These are phyloP conservation scores for Wickerhamiella azyma DNA, from an alignment of 805 yeast species.

Conservation along the genomic window DNA sequence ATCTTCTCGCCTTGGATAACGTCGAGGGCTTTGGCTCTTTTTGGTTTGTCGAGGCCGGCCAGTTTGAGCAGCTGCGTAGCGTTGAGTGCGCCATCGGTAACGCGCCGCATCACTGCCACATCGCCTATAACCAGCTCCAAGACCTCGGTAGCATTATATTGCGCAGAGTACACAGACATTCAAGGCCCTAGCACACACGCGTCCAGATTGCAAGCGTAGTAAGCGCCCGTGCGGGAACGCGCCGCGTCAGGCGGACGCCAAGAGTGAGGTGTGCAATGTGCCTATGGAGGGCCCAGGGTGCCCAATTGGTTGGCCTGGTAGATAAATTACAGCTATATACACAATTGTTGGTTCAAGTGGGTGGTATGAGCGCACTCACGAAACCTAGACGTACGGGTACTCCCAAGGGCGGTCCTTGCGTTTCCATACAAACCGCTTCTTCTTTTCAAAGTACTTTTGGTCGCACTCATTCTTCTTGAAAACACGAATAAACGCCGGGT, in stretches of 20 bases:
- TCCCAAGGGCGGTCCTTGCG: slow-evolving; percentile 70
- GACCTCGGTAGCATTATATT: slow-evolving; percentile 49
- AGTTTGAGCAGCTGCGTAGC: slow-evolving; percentile 60
- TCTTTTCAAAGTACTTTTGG: slow-evolving; percentile 77
- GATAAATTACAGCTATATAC: too few species aligned
- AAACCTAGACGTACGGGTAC: slow-evolving; percentile 48
- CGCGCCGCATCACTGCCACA: slow-evolving; percentile 53
- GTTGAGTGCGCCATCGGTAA: slow-evolving; percentile 50
- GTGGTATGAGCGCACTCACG: neutral
- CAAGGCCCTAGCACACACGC: too few species aligned
- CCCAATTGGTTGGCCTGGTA: too few species aligned
- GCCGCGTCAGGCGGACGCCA: too few species aligned
- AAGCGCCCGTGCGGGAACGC: too few species aligned
- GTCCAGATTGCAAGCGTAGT: too few species aligned
- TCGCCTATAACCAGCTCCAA: slow-evolving; percentile 47
- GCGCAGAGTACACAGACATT: slow-evolving; percentile 37
- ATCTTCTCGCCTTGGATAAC: slow-evolving; percentile 57
- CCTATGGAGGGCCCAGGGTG: too few species aligned
- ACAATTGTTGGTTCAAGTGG: neutral
- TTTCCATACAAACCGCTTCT: slow-evolving; percentile 68
- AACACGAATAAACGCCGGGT: slow-evolving; percentile 69
- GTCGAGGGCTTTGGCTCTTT: slow-evolving; percentile 49
- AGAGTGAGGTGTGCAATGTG: too few species aligned
- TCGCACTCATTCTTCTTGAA: slow-evolving; percentile 59
- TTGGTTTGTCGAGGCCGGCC: slow-evolving; percentile 53